Evolutionary conservation across 2,329 filamentous ascomycete genomes (phyloP).

Genomic region (Aspergillus sp.): DNA sequence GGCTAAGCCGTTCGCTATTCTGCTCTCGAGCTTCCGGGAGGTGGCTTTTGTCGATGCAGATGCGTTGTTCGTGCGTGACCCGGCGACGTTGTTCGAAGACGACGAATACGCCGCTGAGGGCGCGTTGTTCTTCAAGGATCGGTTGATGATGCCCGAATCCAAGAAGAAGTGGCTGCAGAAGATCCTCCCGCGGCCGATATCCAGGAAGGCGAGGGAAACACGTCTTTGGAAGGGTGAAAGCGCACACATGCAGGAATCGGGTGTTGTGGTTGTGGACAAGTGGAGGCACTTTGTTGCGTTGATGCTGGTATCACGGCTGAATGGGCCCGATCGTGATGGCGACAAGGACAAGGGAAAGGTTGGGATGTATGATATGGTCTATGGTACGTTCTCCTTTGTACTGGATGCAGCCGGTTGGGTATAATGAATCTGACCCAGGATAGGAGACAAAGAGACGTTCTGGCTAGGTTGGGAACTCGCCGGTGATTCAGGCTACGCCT

Average conservation of each 20-base stretch:
- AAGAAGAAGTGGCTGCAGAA: conserved; percentile 40
- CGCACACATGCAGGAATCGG: conserved; percentile 41
- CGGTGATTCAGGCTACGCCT: conserved; percentile 42
- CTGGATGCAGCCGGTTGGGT: too few species aligned
- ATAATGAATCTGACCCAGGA: background rate
- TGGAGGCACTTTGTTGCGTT: conserved; percentile 46
- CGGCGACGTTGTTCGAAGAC: conserved; percentile 42
- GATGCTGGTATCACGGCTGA: conserved; percentile 31
- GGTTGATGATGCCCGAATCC: conserved; percentile 39
- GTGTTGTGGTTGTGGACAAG: conserved; percentile 48
- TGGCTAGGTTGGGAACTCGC: conserved; percentile 49
- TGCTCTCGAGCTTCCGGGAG: conserved; percentile 48
- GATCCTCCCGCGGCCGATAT: conserved; percentile 44
- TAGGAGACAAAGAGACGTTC: conserved; percentile 51
- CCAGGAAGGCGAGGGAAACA: conserved; percentile 35
- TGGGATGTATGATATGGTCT: conserved; percentile 46
- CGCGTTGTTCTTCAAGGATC: conserved; percentile 48
- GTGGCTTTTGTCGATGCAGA: conserved; percentile 49
- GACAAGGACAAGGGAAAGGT: conserved; percentile 35
- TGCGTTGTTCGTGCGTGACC: conserved; percentile 44
- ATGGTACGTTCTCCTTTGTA: conserved; percentile 38
- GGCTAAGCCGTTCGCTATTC: conserved; percentile 47
- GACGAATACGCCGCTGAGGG: conserved; percentile 41
- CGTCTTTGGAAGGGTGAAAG: conserved; percentile 18
- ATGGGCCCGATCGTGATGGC: conserved; percentile 45